phyloP scores from a whole-genome alignment of 257 asterid genomes.

The Solanum okadae region DNA sequence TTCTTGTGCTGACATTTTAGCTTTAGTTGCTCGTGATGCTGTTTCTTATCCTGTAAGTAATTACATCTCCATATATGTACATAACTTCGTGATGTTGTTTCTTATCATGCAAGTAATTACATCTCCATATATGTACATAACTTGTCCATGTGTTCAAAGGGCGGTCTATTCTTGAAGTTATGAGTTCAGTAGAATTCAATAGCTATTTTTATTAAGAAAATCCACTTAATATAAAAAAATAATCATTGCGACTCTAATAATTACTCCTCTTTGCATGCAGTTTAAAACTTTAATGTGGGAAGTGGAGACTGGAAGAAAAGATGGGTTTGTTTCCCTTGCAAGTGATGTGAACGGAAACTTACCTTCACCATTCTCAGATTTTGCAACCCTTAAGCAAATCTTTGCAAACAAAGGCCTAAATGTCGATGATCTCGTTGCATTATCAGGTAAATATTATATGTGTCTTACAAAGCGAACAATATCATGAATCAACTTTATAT shows the following conservation, averaged over 20 bases:
- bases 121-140: no score
- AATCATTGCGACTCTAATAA: no score
- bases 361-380: slow-evolving; percentile 34
- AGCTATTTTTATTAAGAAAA: no score
- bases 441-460: slow-evolving; percentile 26
- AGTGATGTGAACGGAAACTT: slow-evolving; percentile 22
- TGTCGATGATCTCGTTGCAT: slow-evolving; percentile 38
- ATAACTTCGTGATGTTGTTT: slow-evolving; percentile 11
- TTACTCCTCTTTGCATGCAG: neutral
- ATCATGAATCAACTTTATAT: no score
- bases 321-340: slow-evolving; percentile 30
- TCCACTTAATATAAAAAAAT: neutral
- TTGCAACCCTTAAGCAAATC: slow-evolving; percentile 19
- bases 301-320: slow-evolving; percentile 40
- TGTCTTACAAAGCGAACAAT: neutral
- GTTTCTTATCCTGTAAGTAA: slow-evolving; percentile 13
- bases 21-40: slow-evolving; percentile 23
- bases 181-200: no score
- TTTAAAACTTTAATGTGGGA: slow-evolving; percentile 28
- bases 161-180: no score
- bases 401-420: slow-evolving; percentile 25
- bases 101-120: neutral
- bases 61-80: no score
- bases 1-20: slow-evolving; percentile 24
- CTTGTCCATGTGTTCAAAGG: no score